Evolutionary conservation across 192 early-diverging fungal genomes (phyloP).

Genomic region (Umbelopsis ramanniana): DNA sequence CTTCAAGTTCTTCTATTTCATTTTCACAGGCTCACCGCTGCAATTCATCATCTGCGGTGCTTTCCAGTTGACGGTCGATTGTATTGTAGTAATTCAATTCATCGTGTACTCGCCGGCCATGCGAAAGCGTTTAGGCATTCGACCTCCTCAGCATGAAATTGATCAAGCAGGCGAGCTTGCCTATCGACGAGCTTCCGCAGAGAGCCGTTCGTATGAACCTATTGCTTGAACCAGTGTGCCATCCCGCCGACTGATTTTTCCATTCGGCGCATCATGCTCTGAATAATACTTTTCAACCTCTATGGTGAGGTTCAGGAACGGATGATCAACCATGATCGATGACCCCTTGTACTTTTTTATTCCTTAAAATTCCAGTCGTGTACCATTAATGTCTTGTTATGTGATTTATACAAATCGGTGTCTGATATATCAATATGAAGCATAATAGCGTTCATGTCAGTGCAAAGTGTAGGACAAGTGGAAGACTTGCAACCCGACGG

Average conservation of each 20-base stretch:
- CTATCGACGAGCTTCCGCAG: neutral
- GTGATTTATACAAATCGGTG: too few relatives aligned
- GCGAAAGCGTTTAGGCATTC: constrained; percentile 10
- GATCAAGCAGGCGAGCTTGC: constrained; percentile 11
- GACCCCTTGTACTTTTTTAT: too few relatives aligned
- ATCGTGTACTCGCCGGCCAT: constrained; percentile 48
- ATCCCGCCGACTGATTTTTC: neutral
- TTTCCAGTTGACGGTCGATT: constrained; percentile 58
- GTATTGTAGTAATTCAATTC: constrained; percentile 52
- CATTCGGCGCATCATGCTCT: too few relatives aligned
- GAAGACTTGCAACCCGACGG: too few relatives aligned
- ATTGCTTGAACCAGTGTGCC: constrained; percentile 10
- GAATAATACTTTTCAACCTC: too few relatives aligned
- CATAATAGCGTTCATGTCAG: too few relatives aligned
- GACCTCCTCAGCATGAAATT: constrained; percentile 14
- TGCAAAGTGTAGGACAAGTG: too few relatives aligned
- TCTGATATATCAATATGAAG: too few relatives aligned
- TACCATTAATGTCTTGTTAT: too few relatives aligned
- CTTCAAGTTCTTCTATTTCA: constrained; percentile 63
- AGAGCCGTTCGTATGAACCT: constrained; percentile 10
- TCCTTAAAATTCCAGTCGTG: too few relatives aligned
- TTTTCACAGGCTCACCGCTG: constrained; percentile 48
- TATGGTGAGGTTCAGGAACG: too few relatives aligned
- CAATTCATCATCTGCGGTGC: constrained; percentile 61
- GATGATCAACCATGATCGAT: too few relatives aligned